Conservation (phyloP, 1,284 basidiomycete species). For the Cutaneotrichosporon sp. region DNA sequence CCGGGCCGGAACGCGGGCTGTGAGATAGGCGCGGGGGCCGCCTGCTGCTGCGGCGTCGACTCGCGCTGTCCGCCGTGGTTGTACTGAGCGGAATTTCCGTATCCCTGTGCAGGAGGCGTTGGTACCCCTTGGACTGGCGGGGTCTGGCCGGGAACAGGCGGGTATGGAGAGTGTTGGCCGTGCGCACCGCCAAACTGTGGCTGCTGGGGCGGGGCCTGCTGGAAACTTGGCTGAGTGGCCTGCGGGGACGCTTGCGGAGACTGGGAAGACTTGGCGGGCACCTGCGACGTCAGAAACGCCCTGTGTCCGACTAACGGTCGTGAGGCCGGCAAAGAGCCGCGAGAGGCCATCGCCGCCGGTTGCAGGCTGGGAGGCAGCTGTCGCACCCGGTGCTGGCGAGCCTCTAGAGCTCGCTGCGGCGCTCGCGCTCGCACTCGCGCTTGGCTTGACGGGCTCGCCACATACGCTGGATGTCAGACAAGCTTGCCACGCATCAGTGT, state of each 20-base stretch:
- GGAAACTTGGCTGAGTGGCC: background rate
- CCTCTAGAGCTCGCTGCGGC: background rate
- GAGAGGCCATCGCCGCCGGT: conserved; percentile 29
- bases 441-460: conserved; percentile 30
- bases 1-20: background rate
- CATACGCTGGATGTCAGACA: conserved; percentile 27
- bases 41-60: background rate
- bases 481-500: background rate
- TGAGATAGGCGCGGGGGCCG: background rate
- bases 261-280: background rate
- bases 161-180: too few species aligned
- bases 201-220: background rate
- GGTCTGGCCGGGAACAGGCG: too few species aligned
- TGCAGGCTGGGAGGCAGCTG: background rate
- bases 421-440: background rate
- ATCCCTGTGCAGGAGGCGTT: background rate
- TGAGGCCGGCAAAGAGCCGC: conserved; percentile 37
- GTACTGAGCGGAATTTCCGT: too few species aligned
- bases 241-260: background rate
- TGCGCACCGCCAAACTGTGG: too few species aligned
- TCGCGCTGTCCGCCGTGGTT: background rate
- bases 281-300: background rate
- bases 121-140: too few species aligned
- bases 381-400: background rate
- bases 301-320: conserved; percentile 8